phyloP scores from a whole-genome alignment of 768 basidiomycete species.

The Rhodosporidiobolus sp. region DNA sequence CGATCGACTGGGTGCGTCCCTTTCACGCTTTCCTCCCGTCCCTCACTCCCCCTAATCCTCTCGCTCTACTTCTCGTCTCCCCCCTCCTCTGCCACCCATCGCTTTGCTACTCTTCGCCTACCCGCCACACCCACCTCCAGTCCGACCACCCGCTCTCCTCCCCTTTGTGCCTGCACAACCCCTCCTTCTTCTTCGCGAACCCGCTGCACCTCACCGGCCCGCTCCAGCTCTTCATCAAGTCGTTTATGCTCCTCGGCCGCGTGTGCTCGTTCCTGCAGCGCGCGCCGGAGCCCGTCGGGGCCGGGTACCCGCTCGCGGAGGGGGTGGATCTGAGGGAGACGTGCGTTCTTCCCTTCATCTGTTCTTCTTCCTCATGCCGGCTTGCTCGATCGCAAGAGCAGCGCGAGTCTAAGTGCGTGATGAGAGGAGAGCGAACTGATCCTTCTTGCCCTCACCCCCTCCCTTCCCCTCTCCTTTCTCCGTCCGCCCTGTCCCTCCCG shows the following conservation, averaged over 20 bases:
- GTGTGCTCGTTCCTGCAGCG: constrained; percentile 25
- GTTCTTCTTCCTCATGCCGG: background rate
- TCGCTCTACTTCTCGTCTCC: background rate
- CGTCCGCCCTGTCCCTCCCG: too few relatives aligned
- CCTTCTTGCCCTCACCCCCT: background rate
- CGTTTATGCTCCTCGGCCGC: constrained; percentile 30
- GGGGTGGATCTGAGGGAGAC: constrained; percentile 9
- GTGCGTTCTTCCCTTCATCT: background rate
- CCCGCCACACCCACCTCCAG: background rate
- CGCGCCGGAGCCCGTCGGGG: constrained; percentile 11
- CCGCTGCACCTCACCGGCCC: constrained; percentile 25
- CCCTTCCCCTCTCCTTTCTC: too few relatives aligned
- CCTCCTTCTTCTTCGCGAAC: constrained; percentile 32
- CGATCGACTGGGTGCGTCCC: constrained; percentile 1
- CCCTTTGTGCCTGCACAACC: constrained; percentile 24
- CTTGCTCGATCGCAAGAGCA: too few relatives aligned
- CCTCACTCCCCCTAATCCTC: background rate
- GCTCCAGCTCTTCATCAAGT: constrained; percentile 28
- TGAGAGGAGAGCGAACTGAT: too few relatives aligned
- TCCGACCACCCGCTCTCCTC: constrained; percentile 18
- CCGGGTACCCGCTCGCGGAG: background rate
- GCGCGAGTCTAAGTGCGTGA: too few relatives aligned
- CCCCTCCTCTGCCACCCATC: background rate
- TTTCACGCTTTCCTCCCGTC: background rate
- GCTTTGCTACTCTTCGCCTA: too few relatives aligned